Base-by-base conservation (phyloP, 257 asterid species). In the Primulina tabacum region DNA sequence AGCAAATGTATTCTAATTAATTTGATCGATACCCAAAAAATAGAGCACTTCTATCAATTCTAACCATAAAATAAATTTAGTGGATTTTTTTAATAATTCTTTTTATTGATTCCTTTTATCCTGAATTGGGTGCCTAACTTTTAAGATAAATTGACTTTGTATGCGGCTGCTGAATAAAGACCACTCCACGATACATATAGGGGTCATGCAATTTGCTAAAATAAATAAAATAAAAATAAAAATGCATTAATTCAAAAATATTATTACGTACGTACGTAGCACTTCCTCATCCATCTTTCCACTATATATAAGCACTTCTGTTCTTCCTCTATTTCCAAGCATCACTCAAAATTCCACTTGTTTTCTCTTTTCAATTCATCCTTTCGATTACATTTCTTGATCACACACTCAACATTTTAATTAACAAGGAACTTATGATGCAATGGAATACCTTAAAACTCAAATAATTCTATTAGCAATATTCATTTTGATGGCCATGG, bases 81-180 rank as follows among this genome's bases (percentile, higher is more conserved):
- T 5, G 14, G 10, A 47, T n/a, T 40, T 14, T 30, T 62, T 34
- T 47, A 28, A 61, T 1, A 40, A 20, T 68, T 7, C 30, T 37
- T 78, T 71, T 16, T 34, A 17, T 29, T 43, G 6, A 2, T 33
- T 33, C 6, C 8, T 34, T 34, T 34, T 6, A 8, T 34, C 38
- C 38, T 34, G 38, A 34, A 34, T 34, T 7, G 9, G 38, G 71
- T 69, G 86, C 86, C 81, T 76, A 76, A 77, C 61, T 76, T 32
- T 58, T 32, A 62, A 18, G 35, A 58, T 12, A n/a, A 62, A 12
- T 81, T 81, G 82, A 77, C 83, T 75, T 69, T 58, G 29, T 71
- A 52, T 66, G 43, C 58, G 70, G 82, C 73, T 62, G 71, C 70
- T 14, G 71, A 34, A 72, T 47, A 60, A 78, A 60, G 82, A 78